Evolutionary conservation across 2,329 filamentous ascomycete genomes (phyloP), one percentile per base, ranked within the genome.

Genomic region (Hymenoscyphus fructigenus): DNA sequence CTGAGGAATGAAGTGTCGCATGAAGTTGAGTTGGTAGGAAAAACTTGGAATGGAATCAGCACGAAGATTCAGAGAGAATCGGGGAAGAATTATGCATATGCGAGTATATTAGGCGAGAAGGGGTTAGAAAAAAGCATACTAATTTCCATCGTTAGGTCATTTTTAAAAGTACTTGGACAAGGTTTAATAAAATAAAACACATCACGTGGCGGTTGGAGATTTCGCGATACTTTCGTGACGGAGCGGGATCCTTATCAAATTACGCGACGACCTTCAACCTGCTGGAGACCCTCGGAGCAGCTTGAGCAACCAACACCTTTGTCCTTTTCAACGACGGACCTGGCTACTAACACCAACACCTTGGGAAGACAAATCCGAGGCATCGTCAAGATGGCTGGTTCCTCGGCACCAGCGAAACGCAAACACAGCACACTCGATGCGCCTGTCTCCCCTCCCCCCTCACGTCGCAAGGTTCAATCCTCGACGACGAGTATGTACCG

Each of bases 381-480:
- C n/a, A 50, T 50, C 12, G 28, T 66, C 56, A 66, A n/a, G 14
- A 74, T 75, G 73, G 60, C 65, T 14, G 65, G 64, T 34, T 57
- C 69, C 41, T 28, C 66, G 26, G 70, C 64, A 34, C 44, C 44
- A 50, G 50, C 60, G 7, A 75, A 75, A 64, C 70, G 74, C 26
- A 75, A 73, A 50, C 67, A 69, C 32, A 68, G 59, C 60, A 66
- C 61, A 1, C 62, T 67, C 6, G 66, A 72, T 47, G 66, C 61
- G 23, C 66, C 72, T 15, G 62, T 75, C 34, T 76, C 74, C 56
- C 75, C 75, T 57, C 75, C 75, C n/a, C 73, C 73, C 26, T 55
- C 73, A 10, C 73, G 75, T 57, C 72, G 74, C 17, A 78, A 76
- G 64, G 67, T 76, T 14, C 69, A 74, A 36, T 76, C 76, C 17